Evolutionary conservation across 352 stramenopile genomes (phyloP), one percentile per base, ranked within the genome.

Genomic region (Phytophthora multivora): DNA sequence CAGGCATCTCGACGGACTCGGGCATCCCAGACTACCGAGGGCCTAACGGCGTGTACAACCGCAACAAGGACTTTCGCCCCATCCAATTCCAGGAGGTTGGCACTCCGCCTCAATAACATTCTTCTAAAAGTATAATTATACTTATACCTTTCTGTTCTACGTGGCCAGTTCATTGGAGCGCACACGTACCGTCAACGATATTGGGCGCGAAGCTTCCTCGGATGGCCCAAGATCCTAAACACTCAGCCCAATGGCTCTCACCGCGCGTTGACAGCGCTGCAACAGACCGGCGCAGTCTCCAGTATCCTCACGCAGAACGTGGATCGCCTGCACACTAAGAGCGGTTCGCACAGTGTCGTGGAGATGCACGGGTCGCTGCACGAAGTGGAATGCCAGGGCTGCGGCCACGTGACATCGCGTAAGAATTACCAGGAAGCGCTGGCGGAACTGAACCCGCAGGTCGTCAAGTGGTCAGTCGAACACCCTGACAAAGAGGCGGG

Each of bases 1-100:
- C 97, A 0, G 96, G 97, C n/a, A 91, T 99, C 41, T 98, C 91
- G 9, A 99, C 97, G 15, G 96, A 98, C 71, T 98, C 86, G 18
- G 97, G 97, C 10, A 99, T 99, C 73, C 96, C 97, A 0, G 97
- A 99, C 74, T 99, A 99, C 73, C 79, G 97, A 40, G 96, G 96
- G 7, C 89, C 93, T 18, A 88, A 96, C 21, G 96, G 96, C 55
- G 96, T 97, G 13, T 99, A 99, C 80, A 93, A 96, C 69, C 78
- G 86, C 59, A 91, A 91, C 59, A 91, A 91, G 38, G 93, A 98
- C 79, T 93, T 91, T 35, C 96, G 96, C 59, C 96, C 97, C 30
- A 97, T 99, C 60, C 91, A 98, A 66, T 98, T 98, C 76, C 89
- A 98, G 58, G 87, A 99, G 73, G 98, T 98, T 45, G 79, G 91